phyloP scores from a whole-genome alignment of 2,329 filamentous ascomycete genomes.

The Mycocentrospora acerina region DNA sequence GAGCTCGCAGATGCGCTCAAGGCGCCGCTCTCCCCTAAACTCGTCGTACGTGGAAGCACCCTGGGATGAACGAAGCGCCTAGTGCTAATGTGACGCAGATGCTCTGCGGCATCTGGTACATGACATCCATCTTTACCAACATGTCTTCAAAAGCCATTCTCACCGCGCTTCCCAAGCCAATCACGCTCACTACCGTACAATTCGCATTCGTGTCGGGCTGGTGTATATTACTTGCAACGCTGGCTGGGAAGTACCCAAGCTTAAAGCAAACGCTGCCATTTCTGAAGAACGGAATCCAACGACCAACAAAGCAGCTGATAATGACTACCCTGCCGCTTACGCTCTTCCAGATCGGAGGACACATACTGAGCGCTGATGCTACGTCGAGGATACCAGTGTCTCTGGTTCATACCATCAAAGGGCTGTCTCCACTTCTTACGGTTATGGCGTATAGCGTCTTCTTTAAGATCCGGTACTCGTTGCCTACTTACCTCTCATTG shows the following conservation, averaged over 20 bases:
- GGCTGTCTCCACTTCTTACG: conserved; percentile 91
- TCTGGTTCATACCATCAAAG: conserved; percentile 97
- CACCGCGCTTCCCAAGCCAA: conserved; percentile 84
- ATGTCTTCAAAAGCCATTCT: conserved; percentile 97
- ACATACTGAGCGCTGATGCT: conserved; percentile 90
- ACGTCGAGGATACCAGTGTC: conserved; percentile 95
- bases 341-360: conserved; percentile 88
- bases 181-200: conserved; percentile 88
- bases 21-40: conserved; percentile 82
- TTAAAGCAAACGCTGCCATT: conserved; percentile 74
- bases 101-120: conserved; percentile 90
- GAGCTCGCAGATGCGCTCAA: conserved; percentile 89
- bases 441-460: conserved; percentile 89
- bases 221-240: conserved; percentile 76
- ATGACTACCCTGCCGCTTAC: conserved; percentile 87
- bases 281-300: conserved; percentile 79
- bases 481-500: conserved; percentile 71
- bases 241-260: conserved; percentile 70
- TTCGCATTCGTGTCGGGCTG: conserved; percentile 90
- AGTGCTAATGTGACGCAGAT: conserved; percentile 55
- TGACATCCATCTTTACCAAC: conserved; percentile 92
- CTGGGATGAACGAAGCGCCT: conserved; percentile 23
- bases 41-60: conserved; percentile 65
- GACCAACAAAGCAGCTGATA: conserved; percentile 79
- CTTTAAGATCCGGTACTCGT: conserved; percentile 85